These are phyloP conservation scores for Fusarium drepaniforme DNA, from an alignment of 2,329 filamentous ascomycete species.

Conservation along the genomic window DNA sequence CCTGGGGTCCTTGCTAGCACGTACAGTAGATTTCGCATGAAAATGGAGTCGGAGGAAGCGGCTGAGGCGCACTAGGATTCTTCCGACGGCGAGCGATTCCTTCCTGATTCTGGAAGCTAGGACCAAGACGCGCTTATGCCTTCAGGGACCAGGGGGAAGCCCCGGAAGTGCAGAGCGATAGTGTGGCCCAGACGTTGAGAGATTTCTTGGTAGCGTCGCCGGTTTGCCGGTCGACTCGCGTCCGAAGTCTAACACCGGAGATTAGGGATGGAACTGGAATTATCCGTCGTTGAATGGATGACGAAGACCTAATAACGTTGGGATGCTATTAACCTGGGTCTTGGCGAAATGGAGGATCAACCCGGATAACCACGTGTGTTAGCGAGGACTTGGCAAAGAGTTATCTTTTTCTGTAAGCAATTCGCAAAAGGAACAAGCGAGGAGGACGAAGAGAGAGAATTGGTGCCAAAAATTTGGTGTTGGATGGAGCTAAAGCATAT, in stretches of 20 bases:
- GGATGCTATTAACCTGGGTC: background rate
- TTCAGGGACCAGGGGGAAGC: background rate
- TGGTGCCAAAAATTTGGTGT: background rate
- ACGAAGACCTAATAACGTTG: background rate
- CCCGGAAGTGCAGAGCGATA: background rate
- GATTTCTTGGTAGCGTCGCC: constrained; percentile 9
- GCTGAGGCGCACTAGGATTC: constrained; percentile 5
- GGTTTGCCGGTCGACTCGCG: constrained; percentile 10
- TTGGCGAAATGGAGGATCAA: background rate
- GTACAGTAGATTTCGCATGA: background rate
- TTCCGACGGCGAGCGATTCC: background rate
- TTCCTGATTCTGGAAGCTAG: background rate
- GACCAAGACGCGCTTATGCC: background rate
- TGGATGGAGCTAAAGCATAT: background rate
- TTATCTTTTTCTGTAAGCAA: background rate
- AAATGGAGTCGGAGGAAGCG: background rate
- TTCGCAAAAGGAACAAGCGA: background rate
- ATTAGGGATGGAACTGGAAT: constrained; percentile 20
- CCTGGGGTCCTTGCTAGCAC: background rate
- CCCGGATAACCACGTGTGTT: background rate
- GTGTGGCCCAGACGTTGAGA: background rate
- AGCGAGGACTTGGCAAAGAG: background rate
- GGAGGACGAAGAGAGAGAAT: background rate
- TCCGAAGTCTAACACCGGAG: constrained; percentile 5
- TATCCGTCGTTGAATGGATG: background rate